Evolutionary conservation across 345 rosid genomes (phyloP).

Genomic region (Corchorus capsularis): DNA sequence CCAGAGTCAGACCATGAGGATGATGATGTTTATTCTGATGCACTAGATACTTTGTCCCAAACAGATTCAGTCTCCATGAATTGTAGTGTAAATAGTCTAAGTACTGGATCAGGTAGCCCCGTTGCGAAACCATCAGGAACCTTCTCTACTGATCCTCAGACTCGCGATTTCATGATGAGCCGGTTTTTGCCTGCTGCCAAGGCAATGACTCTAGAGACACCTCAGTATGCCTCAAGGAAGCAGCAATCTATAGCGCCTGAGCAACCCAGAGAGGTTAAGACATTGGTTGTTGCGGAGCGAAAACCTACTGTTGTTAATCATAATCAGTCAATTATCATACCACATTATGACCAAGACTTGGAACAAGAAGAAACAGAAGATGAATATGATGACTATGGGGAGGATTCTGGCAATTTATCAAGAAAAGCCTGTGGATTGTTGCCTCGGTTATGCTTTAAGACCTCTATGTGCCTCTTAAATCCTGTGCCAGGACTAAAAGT

Average conservation of each 20-base stretch:
- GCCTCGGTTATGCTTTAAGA: conserved; percentile 70
- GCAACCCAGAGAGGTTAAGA: conserved; percentile 48
- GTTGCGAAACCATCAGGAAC: conserved; percentile 50
- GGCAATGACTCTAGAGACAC: conserved; percentile 81
- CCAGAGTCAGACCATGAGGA: conserved; percentile 36
- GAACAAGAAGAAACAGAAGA: conserved; percentile 51
- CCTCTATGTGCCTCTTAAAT: conserved; percentile 54
- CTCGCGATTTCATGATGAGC: conserved; percentile 83
- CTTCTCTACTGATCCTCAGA: conserved; percentile 48
- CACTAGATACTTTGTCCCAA: conserved; percentile 54
- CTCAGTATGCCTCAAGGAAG: conserved; percentile 64
- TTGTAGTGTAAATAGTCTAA: conserved; percentile 58
- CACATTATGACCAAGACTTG: conserved; percentile 37
- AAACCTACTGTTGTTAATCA: conserved; percentile 35
- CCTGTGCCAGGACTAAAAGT: conserved; percentile 62
- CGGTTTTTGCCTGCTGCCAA: conserved; percentile 96
- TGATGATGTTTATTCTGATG: conserved; percentile 79
- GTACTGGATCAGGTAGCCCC: conserved; percentile 45
- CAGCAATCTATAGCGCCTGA: conserved; percentile 52
- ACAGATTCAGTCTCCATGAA: conserved; percentile 58
- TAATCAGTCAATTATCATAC: conserved; percentile 29
- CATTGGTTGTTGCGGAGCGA: conserved; percentile 33
- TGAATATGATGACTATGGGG: conserved; percentile 41
- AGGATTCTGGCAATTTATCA: conserved; percentile 40
- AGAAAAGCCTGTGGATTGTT: conserved; percentile 76